Evolutionary conservation across 2,329 filamentous ascomycete genomes (phyloP), one percentile per base, ranked within the genome.

Genomic region (Pseudocercospora musae): DNA sequence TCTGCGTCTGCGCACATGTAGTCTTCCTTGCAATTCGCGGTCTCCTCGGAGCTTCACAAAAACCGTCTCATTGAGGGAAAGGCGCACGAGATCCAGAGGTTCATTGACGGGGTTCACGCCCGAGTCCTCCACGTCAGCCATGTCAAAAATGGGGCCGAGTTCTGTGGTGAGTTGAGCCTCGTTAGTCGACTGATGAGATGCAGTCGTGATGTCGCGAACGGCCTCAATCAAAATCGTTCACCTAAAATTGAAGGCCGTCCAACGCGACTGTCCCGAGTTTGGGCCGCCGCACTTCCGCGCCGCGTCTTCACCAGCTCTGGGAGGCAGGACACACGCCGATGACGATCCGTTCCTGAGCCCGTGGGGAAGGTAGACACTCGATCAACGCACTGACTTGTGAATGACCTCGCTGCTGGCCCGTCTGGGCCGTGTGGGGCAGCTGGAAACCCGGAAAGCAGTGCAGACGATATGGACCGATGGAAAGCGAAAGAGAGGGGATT

Each of bases 21-120:
- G 84, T 74, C 94, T 88, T 68, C 95, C 95, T 80, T 96, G 95
- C 68, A 99, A 84, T 81, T 99, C 95, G 68, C 95, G 87, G 78
- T 99, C 95, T 71, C 95, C 95, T 74, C 95, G 87, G 68, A 99
- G 84, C 85, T 98, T 98, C 69, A 99, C 94, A 78, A 97, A 96
- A 57, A 99, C 95, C 50, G 95, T 87, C 79, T 99, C 95, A 77
- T 98, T 94, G 53, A 99, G 86, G 70, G 94, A 91, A 60, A 99
- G 86, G 70, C 93, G 91, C 70, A 99, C 95, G 46, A 99, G 87
- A 78, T 98, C 95, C 74, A 99, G 89, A 59, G 96, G 94, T 81
- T 99, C 94, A 58, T 93, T 88, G 61, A 92, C 90, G 59, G 74
- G 72, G 62, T 74, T 74, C 70, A 84, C 82, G 57, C 82, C 76